Percentiles rank a stretch among this genome's conserved stretches.
phyloP scores from a whole-genome alignment of 192 early-diverging fungal species.

The Entomortierella chlamydospora region DNA sequence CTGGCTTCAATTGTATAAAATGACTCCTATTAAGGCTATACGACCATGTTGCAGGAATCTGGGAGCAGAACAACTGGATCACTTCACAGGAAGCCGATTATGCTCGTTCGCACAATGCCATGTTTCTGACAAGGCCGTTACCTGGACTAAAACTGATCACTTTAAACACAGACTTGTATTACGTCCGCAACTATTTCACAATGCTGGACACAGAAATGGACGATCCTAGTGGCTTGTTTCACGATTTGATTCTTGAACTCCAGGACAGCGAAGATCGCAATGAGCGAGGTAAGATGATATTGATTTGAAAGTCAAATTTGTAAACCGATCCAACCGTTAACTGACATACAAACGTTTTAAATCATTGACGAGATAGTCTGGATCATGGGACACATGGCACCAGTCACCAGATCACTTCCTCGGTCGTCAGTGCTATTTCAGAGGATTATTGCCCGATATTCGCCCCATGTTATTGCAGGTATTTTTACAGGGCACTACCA shows the following conservation, averaged over 20 bases:
- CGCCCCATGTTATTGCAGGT: conserved; percentile 64
- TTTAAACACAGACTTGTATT: conserved; percentile 67
- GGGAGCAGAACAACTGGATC: conserved; percentile 61
- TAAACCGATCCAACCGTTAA: too few relatives aligned
- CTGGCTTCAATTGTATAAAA: too few relatives aligned
- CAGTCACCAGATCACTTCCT: conserved; percentile 56
- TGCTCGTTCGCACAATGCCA: conserved; percentile 55
- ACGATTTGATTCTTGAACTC: conserved; percentile 60
- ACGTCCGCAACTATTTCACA: conserved; percentile 62
- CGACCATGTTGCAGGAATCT: conserved; percentile 55
- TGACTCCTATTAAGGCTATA: conserved; percentile 54
- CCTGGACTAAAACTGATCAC: conserved; percentile 60
- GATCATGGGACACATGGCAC: conserved; percentile 69
- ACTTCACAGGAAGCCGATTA: conserved; percentile 40
- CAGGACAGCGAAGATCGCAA: conserved; percentile 60
- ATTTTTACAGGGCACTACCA: conserved; percentile 68
- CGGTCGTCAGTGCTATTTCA: conserved; percentile 61
- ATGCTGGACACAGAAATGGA: conserved; percentile 56
- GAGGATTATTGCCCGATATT: conserved; percentile 63
- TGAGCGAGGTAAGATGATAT: conserved; percentile 39
- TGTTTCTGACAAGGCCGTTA: conserved; percentile 58
- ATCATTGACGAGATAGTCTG: conserved; percentile 42
- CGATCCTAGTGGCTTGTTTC: conserved; percentile 62
- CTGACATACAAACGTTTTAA: background rate
- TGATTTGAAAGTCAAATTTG: background rate